A percentile compares a stretch with the other conserved stretches of the same genome.
Conservation (phyloP, 1,284 basidiomycete genomes). For the Coniferiporia weirii region DNA sequence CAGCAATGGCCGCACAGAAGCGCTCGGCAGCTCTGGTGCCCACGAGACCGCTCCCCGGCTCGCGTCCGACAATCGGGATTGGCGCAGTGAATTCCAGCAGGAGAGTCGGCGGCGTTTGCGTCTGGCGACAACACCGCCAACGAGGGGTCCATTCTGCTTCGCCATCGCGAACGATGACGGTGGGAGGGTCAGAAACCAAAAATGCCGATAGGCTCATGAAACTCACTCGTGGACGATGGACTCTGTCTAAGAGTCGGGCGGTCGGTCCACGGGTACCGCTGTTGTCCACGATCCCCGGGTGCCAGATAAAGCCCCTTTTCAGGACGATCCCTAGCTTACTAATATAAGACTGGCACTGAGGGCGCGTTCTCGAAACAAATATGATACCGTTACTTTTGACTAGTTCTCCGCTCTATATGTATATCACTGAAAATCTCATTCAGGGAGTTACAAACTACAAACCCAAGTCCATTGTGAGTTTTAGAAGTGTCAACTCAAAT, state of each 20-base stretch:
- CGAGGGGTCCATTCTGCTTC: background rate
- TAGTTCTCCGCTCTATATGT: no score
- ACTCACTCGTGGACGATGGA: background rate
- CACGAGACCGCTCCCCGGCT: conserved; percentile 18
- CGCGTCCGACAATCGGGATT: conserved; percentile 18
- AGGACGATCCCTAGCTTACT: no score
- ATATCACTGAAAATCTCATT: no score
- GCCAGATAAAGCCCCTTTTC: no score
- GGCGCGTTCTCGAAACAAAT: no score
- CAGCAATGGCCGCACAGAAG: conserved; percentile 18
- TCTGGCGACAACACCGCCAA: background rate
- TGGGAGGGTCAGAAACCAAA: background rate
- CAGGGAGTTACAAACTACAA: no score
- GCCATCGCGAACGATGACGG: background rate
- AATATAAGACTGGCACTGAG: no score
- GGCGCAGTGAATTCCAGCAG: conserved; percentile 17
- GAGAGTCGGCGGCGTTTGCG: conserved; percentile 4
- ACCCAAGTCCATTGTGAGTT: no score
- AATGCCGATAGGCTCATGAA: background rate
- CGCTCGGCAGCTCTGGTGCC: conserved; percentile 17
- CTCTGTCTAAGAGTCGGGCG: background rate
- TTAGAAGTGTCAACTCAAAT: no score
- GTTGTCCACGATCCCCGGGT: no score
- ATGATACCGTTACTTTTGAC: no score
- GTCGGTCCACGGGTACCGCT: background rate